phyloP scores from a whole-genome alignment of 2,329 filamentous ascomycete genomes.

The Clarireedia monteithiana region DNA sequence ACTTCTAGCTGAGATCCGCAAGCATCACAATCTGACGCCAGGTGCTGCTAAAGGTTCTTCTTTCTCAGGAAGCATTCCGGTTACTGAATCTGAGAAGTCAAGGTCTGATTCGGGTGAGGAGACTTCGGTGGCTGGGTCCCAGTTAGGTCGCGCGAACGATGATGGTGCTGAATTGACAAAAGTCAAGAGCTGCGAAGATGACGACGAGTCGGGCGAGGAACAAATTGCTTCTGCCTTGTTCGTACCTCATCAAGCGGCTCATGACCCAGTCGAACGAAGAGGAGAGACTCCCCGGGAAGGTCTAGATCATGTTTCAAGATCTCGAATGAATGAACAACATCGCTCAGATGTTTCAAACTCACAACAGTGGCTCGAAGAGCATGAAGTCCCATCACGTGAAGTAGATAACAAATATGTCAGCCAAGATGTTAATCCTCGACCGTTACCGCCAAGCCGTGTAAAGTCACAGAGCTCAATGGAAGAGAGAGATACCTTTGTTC shows the following conservation, averaged over 20 bases:
- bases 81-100: conserved; percentile 22
- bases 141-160: conserved; percentile 23
- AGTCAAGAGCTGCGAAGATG: conserved; percentile 32
- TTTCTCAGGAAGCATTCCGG: conserved; percentile 28
- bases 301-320: conserved; percentile 8
- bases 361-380: conserved; percentile 29
- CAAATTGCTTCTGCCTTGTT: conserved; percentile 84
- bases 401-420: conserved; percentile 18
- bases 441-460: conserved; percentile 10
- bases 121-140: neutral
- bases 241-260: conserved; percentile 60
- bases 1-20: conserved; percentile 27
- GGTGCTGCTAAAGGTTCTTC: conserved; percentile 25
- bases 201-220: conserved; percentile 64
- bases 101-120: conserved; percentile 10
- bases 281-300: conserved; percentile 10
- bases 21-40: conserved; percentile 27
- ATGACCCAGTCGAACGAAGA: conserved; percentile 34
- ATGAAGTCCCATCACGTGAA: conserved; percentile 32
- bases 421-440: conserved; percentile 13
- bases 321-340: conserved; percentile 9
- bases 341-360: conserved; percentile 23
- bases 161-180: conserved; percentile 32
- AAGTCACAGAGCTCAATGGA: conserved; percentile 14
- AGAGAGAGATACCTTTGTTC: conserved; percentile 12